Evolutionary conservation across 2,329 filamentous ascomycete genomes (phyloP).

Genomic region (Aureobasidium sp.): DNA sequence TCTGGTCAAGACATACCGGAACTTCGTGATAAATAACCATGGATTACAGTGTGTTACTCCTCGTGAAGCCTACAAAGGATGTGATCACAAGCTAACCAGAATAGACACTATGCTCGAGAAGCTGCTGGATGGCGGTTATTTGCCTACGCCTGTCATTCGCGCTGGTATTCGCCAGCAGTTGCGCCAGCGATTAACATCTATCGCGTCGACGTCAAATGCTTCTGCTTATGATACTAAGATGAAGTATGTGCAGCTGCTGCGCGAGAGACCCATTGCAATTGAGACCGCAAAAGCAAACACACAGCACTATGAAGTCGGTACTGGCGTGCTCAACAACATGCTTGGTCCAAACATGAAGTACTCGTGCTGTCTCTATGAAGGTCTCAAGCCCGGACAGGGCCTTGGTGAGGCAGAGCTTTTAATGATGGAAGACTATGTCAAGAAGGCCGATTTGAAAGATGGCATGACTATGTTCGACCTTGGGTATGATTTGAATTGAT

Average conservation of each 20-base stretch:
- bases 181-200: conserved; percentile 50
- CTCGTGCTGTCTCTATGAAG: conserved; percentile 59
- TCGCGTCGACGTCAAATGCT: conserved; percentile 47
- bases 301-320: conserved; percentile 68
- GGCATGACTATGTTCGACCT: conserved; percentile 58
- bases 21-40: not conserved
- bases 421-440: conserved; percentile 58
- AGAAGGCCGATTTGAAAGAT: conserved; percentile 52
- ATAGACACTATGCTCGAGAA: conserved; percentile 40
- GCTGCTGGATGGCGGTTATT: conserved; percentile 58
- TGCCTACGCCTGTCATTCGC: conserved; percentile 54
- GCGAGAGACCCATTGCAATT: conserved; percentile 58
- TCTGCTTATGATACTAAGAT: conserved; percentile 54
- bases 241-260: conserved; percentile 54
- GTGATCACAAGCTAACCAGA: not conserved
- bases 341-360: conserved; percentile 68
- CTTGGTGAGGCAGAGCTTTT: conserved; percentile 48
- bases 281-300: conserved; percentile 58
- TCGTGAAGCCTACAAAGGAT: not conserved
- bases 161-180: conserved; percentile 61
- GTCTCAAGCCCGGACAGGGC: conserved; percentile 43
- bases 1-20: not conserved
- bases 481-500: conserved; percentile 38
- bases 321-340: conserved; percentile 53
- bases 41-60: conserved; percentile 8